Conservation (phyloP, 768 basidiomycete genomes). For the Gymnopilus dilepis region DNA sequence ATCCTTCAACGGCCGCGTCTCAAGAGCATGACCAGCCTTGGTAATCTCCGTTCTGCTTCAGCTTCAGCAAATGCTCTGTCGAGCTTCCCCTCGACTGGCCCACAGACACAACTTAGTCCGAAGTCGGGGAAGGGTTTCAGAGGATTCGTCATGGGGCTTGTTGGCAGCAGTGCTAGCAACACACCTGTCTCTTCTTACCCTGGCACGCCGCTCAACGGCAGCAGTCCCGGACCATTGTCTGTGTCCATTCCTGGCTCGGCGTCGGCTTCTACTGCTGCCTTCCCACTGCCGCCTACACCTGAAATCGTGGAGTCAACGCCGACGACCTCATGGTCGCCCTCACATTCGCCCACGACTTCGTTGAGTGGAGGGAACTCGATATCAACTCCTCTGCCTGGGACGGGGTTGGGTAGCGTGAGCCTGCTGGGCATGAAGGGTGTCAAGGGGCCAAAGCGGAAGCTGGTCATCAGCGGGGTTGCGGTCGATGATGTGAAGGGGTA, state of each 20-base stretch:
- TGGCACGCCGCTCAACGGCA: constrained; percentile 8
- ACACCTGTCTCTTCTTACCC: constrained; percentile 16
- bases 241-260: constrained; percentile 3
- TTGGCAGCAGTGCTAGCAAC: constrained; percentile 6
- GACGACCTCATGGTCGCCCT: neutral
- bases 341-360: constrained; percentile 18
- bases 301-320: neutral
- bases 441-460: constrained; percentile 31
- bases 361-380: neutral
- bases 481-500: constrained; percentile 29
- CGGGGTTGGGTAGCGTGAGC: constrained; percentile 3
- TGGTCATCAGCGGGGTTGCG: constrained; percentile 40
- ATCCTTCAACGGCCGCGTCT: constrained; percentile 16
- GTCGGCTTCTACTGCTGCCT: constrained; percentile 6
- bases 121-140: constrained; percentile 25
- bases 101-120: constrained; percentile 4
- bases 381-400: neutral
- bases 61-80: neutral
- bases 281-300: neutral
- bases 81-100: neutral
- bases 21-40: constrained; percentile 27
- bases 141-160: constrained; percentile 29
- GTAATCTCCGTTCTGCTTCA: constrained; percentile 10
- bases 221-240: constrained; percentile 8
- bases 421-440: neutral